phyloP scores from a whole-genome alignment of 495 filamentous ascomycete species.

The Zalerion maritima region DNA sequence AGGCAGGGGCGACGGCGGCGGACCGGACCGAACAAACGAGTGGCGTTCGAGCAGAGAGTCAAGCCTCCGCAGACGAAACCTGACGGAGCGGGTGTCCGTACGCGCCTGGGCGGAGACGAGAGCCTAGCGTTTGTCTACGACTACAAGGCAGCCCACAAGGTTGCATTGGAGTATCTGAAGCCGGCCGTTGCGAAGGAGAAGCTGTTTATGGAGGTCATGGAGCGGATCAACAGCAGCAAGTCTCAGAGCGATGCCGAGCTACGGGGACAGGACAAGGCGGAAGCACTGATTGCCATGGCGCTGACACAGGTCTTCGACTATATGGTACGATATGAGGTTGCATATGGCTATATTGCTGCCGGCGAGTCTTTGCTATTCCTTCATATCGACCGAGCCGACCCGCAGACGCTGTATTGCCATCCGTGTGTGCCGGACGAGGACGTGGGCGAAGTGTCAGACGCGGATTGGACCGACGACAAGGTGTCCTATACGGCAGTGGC shows the following conservation, averaged over 20 bases:
- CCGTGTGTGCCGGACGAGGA: conserved; percentile 3
- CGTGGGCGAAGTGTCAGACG: background rate
- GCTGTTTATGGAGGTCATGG: conserved; percentile 2
- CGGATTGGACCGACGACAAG: background rate
- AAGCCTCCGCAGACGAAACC: too few species aligned
- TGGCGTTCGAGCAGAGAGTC: too few species aligned
- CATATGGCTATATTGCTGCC: conserved; percentile 3
- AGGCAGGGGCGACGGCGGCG: too few species aligned
- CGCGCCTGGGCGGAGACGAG: background rate
- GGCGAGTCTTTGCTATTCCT: conserved; percentile 3
- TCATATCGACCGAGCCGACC: conserved; percentile 1
- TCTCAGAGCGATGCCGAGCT: background rate
- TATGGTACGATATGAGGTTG: conserved; percentile 1
- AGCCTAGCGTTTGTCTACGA: conserved; percentile 2
- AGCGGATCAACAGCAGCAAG: conserved; percentile 1
- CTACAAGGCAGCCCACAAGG: conserved; percentile 2
- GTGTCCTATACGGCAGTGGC: conserved; percentile 4
- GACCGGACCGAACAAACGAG: too few species aligned
- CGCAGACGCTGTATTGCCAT: conserved; percentile 4
- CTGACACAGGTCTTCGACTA: conserved; percentile 4
- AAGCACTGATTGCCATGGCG: conserved; percentile 1
- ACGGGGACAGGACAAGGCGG: background rate
- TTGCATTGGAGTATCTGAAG: conserved; percentile 1
- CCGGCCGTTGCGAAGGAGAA: background rate
- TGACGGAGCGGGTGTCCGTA: conserved; percentile 1